Conservation (phyloP, 805 yeast genomes). For the Ogataea neopini region DNA sequence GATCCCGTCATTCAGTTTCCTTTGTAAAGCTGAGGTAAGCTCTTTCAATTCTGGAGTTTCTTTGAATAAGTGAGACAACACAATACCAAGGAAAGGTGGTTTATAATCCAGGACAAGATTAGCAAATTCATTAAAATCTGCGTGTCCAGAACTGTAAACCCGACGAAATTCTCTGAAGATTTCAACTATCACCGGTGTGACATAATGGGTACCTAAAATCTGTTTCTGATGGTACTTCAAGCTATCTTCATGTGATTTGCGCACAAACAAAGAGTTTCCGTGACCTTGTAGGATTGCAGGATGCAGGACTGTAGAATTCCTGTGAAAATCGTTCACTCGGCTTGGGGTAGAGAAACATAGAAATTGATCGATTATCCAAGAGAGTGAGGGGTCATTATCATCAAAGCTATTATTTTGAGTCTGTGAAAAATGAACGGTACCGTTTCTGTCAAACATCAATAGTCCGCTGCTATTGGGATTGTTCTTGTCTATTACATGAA, state of each 20-base stretch:
- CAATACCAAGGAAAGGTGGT: conserved; percentile 9
- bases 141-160: not conserved
- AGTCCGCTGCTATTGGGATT: not conserved
- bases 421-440: not conserved
- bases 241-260: not conserved
- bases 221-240: conserved; percentile 6
- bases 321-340: not conserved
- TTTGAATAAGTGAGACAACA: not conserved
- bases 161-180: not conserved
- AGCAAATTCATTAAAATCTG: not conserved
- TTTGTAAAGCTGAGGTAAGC: not conserved
- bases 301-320: conserved; percentile 3
- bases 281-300: not conserved
- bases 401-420: not conserved
- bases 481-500: conserved; percentile 8
- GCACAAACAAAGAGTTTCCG: conserved; percentile 6
- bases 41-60: not conserved
- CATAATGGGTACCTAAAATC: conserved; percentile 11
- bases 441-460: not conserved
- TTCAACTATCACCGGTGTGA: conserved; percentile 3
- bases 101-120: not conserved
- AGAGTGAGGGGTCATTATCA: not conserved
- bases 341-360: conserved; percentile 5
- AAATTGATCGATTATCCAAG: conserved; percentile 1
- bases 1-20: not conserved